Conservation (phyloP, 148 eudicot species). For the Camellia sinensis region DNA sequence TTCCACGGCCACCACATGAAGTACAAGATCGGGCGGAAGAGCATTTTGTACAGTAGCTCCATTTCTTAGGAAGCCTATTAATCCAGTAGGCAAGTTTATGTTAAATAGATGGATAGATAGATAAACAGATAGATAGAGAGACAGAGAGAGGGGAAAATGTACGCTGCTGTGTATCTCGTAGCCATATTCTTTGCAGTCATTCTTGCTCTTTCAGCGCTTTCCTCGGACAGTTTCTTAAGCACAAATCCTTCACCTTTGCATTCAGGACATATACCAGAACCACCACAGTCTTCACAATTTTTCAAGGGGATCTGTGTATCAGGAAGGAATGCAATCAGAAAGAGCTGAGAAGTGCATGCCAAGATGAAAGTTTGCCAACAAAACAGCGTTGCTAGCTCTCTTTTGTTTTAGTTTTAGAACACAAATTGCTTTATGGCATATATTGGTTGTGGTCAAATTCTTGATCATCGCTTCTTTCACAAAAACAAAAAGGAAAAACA, state of each 20-base stretch:
- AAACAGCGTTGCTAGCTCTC: neutral
- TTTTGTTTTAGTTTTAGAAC: neutral
- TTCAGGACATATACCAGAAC: constrained; percentile 87
- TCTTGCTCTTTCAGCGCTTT: constrained; percentile 73
- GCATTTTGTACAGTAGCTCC: constrained; percentile 96
- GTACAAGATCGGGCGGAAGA: constrained; percentile 76
- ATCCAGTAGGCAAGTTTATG: neutral
- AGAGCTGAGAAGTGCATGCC: neutral
- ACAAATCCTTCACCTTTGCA: constrained; percentile 97
- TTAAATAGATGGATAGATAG: neutral
- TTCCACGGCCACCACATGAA: constrained; percentile 82
- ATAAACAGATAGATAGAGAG: neutral
- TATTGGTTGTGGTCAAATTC: neutral
- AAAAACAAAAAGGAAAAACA: too few species aligned
- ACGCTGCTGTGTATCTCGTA: constrained; percentile 97
- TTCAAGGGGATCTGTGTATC: constrained; percentile 50
- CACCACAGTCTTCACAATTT: constrained; percentile 80
- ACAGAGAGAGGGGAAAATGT: constrained; percentile 9
- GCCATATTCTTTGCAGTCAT: constrained; percentile 64
- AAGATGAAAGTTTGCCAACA: neutral
- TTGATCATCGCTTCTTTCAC: neutral
- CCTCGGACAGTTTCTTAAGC: constrained; percentile 65
- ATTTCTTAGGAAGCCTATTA: constrained; percentile 93
- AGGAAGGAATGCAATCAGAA: constrained; percentile 3
- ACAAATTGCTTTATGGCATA: neutral